A percentile compares a stretch with the other conserved stretches of the same genome.
Conservation (phyloP, 2,329 filamentous ascomycete species). For the Colletotrichum orchidophilum region DNA sequence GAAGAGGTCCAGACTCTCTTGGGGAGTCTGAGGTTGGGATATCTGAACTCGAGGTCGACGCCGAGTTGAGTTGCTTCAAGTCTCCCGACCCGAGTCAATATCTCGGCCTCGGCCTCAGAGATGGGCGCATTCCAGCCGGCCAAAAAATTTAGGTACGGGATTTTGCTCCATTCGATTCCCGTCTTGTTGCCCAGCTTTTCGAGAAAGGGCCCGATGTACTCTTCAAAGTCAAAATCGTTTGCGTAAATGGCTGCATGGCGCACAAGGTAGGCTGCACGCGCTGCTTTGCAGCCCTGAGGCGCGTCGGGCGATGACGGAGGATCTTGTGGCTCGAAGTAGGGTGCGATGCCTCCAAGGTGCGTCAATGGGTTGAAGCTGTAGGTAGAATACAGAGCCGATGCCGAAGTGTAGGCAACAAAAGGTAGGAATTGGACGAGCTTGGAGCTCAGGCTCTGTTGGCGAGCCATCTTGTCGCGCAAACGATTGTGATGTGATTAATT, state of each 20-base stretch:
- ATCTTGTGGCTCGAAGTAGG: conserved; percentile 65
- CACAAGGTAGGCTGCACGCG: conserved; percentile 63
- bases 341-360: conserved; percentile 64
- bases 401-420: conserved; percentile 23
- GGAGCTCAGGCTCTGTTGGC: conserved; percentile 1
- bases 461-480: conserved; percentile 7
- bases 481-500: not conserved
- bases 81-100: conserved; percentile 69
- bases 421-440: conserved; percentile 15
- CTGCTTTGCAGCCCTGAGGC: conserved; percentile 60
- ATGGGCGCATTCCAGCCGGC: conserved; percentile 65
- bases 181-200: conserved; percentile 68
- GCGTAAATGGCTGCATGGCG: conserved; percentile 70
- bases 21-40: conserved; percentile 62
- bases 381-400: conserved; percentile 51
- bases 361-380: conserved; percentile 64
- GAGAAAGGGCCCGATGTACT: conserved; percentile 65
- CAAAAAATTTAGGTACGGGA: conserved; percentile 66
- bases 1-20: conserved; percentile 69
- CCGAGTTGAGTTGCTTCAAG: conserved; percentile 69
- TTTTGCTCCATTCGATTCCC: conserved; percentile 62
- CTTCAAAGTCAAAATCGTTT: conserved; percentile 67
- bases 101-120: conserved; percentile 63
- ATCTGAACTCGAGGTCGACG: conserved; percentile 66
- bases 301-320: conserved; percentile 53